Conservation (phyloP, 768 basidiomycete genomes). For the Pleurotus pulmonarius region DNA sequence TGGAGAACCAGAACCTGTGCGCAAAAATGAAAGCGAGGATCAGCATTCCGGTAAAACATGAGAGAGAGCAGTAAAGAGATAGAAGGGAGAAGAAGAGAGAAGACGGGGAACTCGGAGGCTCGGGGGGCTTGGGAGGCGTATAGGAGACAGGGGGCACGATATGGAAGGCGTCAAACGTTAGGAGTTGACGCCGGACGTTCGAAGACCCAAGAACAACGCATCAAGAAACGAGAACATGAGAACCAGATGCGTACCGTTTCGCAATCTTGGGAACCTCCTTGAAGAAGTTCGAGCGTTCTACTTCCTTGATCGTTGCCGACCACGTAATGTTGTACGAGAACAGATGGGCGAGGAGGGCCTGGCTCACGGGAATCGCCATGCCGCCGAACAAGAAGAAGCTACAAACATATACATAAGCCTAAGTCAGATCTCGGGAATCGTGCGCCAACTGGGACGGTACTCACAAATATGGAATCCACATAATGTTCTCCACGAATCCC, state of each 20-base stretch:
- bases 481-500: slow-evolving; percentile 53
- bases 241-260: slow-evolving; percentile 50
- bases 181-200: too few relatives aligned
- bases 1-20: slow-evolving; percentile 54
- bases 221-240: too few relatives aligned
- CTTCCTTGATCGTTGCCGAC: slow-evolving; percentile 73
- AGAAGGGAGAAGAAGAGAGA: too few relatives aligned
- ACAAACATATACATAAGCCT: neutral
- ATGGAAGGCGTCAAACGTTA: too few relatives aligned
- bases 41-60: slow-evolving; percentile 9
- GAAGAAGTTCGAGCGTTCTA: slow-evolving; percentile 85
- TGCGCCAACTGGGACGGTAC: slow-evolving; percentile 18
- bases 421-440: too few relatives aligned
- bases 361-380: slow-evolving; percentile 64
- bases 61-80: neutral
- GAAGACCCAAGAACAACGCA: too few relatives aligned
- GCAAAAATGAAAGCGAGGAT: slow-evolving; percentile 29
- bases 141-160: too few relatives aligned
- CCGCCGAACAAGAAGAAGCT: slow-evolving; percentile 82
- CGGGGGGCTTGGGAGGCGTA: too few relatives aligned
- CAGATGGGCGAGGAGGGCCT: slow-evolving; percentile 65
- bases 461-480: slow-evolving; percentile 76
- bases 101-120: too few relatives aligned
- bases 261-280: slow-evolving; percentile 84
- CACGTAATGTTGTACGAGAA: slow-evolving; percentile 55